These are phyloP conservation scores for Tricholoma bakamatsutake DNA, from an alignment of 768 basidiomycete genomes.

Conservation along the genomic window DNA sequence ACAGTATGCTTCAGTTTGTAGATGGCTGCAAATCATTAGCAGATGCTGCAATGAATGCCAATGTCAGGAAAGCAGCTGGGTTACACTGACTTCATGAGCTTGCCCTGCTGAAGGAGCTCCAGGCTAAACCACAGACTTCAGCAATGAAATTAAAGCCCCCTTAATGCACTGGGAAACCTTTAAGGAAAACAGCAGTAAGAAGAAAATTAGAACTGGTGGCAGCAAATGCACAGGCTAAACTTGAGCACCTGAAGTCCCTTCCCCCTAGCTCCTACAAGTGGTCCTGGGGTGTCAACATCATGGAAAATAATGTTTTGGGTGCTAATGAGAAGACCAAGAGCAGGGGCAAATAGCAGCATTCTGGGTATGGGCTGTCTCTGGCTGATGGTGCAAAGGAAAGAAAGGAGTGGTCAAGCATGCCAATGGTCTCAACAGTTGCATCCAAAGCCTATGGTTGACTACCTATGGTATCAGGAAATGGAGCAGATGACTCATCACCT, in stretches of 20 bases:
- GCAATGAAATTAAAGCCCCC: no score
- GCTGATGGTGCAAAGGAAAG: no score
- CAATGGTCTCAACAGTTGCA: not conserved
- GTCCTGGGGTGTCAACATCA: not conserved
- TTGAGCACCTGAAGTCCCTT: no score
- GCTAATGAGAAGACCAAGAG: no score
- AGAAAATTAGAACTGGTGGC: not conserved
- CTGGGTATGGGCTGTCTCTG: not conserved
- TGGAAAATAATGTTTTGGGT: no score
- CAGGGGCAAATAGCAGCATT: not conserved
- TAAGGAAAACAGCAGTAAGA: no score
- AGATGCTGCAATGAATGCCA: not conserved
- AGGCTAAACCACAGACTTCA: not conserved
- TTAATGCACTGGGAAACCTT: not conserved
- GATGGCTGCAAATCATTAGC: not conserved
- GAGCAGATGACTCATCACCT: no score
- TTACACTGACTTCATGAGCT: no score
- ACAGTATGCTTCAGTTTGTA: not conserved
- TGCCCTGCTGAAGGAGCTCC: not conserved
- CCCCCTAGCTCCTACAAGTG: not conserved
- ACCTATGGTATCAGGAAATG: not conserved
- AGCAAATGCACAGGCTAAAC: no score
- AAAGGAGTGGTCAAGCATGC: not conserved
- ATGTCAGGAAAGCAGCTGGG: not conserved
- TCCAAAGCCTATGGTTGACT: not conserved